phyloP scores from a whole-genome alignment of 345 rosid genomes.

The Gossypium rotundifolium region DNA sequence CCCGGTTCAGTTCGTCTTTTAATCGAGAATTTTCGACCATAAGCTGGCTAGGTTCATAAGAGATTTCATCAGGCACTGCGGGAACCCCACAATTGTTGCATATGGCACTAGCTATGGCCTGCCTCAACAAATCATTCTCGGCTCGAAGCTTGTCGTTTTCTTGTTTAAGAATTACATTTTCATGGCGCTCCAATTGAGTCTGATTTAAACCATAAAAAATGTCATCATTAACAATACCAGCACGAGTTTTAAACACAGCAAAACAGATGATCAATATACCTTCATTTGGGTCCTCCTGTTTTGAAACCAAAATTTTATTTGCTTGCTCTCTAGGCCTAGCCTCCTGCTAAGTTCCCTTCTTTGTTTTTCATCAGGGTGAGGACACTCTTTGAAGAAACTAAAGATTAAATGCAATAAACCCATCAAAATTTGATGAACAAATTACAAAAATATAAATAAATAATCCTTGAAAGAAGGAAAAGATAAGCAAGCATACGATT shows the following conservation, averaged over 20 bases:
- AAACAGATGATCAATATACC: slow-evolving; percentile 31
- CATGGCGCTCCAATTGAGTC: slow-evolving; percentile 75
- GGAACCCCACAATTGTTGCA: slow-evolving; percentile 71
- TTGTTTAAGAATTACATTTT: slow-evolving; percentile 50
- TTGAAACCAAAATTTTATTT: slow-evolving; percentile 96
- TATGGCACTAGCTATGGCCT: slow-evolving; percentile 36
- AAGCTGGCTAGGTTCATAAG: slow-evolving; percentile 49
- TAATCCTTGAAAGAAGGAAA: background rate
- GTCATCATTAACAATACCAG: background rate
- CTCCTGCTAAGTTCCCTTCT: slow-evolving; percentile 71
- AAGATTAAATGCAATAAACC: background rate
- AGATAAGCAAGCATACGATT: slow-evolving; percentile 33
- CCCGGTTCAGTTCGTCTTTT: slow-evolving; percentile 47
- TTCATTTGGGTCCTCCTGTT: slow-evolving; percentile 97
- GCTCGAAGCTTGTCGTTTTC: slow-evolving; percentile 61
- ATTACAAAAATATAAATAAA: background rate
- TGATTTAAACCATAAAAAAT: slow-evolving; percentile 18
- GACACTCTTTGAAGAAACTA: slow-evolving; percentile 90
- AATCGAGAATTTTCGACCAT: slow-evolving; percentile 57
- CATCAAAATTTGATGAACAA: background rate
- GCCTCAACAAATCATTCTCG: slow-evolving; percentile 51
- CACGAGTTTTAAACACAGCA: background rate
- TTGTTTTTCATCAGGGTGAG: slow-evolving; percentile 95
- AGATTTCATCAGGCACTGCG: slow-evolving; percentile 31
- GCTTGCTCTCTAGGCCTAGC: slow-evolving; percentile 70